Evolutionary conservation across 805 yeast species (phyloP), one percentile per base, ranked within the genome.

Genomic region (Geotrichum ghanense): DNA sequence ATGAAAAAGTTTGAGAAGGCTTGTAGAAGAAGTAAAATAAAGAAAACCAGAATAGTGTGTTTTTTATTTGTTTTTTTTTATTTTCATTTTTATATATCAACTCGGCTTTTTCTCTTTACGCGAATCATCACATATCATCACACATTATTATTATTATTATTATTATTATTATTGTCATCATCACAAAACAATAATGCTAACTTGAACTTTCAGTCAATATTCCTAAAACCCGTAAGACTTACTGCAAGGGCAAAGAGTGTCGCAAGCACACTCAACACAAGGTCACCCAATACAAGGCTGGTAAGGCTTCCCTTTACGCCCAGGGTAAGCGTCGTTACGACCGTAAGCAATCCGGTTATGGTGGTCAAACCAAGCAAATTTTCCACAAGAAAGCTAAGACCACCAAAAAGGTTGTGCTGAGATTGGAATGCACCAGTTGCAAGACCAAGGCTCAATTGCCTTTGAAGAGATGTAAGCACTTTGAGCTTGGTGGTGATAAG

Each of bases 271-370:
- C 97, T 69, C 97, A 88, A 78, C 98, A 92, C 95, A 92, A 90
- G 82, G 98, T 92, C 70, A 90, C 99, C 75, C 99, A 92, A 81
- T 92, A 92, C 94, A 92, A 92, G 71, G 95, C 97, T 72, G 98
- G 99, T 78, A 92, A 92, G 80, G 97, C 98, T 72, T 90, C 97
- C 59, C 82, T 89, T 67, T 88, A 81, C 71, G 96, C 97, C 65
- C 97, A 92, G 79, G 99, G 99, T 83, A 92, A 94, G 89, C 88
- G 99, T 82, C 89, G 99, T 81, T 92, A 92, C 80, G 98, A 92
- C 90, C 95, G 99, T 78, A 92, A 92, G 78, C 98, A 92, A 80
- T 72, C 84, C 67, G 98, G 98, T 88, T 92, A 81, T 78, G 99
- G 99, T 86, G 99, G 99, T 86, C 99, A 92, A 80, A 92, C 98